These are phyloP conservation scores for Cordyceps tenuipes DNA, from an alignment of 2,329 filamentous ascomycete species.

Conservation along the genomic window DNA sequence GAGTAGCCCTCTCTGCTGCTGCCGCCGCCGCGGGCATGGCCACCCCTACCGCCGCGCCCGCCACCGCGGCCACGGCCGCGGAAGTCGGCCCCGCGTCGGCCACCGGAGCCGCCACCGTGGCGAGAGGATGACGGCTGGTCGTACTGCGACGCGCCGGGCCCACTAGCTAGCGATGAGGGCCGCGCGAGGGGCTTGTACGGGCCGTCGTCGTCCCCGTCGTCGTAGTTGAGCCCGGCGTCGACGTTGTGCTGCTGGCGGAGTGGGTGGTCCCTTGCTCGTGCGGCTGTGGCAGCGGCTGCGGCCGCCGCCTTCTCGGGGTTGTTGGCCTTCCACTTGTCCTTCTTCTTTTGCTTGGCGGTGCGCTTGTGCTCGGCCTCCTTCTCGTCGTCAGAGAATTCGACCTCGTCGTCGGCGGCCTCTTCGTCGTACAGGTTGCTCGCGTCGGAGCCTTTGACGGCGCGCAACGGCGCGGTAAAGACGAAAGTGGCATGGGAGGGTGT, in stretches of 20 bases:
- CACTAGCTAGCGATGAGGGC: conserved; percentile 53
- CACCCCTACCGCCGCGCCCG: conserved; percentile 30
- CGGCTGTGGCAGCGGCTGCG: conserved; percentile 27
- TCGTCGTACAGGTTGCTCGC: conserved; percentile 94
- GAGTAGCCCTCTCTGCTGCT: conserved; percentile 33
- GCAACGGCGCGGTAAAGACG: conserved; percentile 78
- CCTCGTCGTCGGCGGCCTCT: conserved; percentile 75
- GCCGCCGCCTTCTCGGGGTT: conserved; percentile 29
- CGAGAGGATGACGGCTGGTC: conserved; percentile 18
- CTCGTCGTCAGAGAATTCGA: conserved; percentile 96
- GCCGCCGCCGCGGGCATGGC: conserved; percentile 28
- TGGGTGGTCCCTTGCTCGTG: conserved; percentile 26
- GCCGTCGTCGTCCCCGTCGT: conserved; percentile 56
- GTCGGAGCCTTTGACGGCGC: conserved; percentile 77
- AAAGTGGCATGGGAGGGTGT: conserved; percentile 69
- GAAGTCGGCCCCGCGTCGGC: conserved; percentile 31
- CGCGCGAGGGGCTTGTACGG: conserved; percentile 64
- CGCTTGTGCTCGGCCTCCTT: conserved; percentile 77
- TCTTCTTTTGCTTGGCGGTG: conserved; percentile 58
- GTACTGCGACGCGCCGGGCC: conserved; percentile 33
- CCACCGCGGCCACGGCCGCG: conserved; percentile 31
- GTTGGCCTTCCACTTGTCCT: conserved; percentile 37
- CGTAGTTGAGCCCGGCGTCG: conserved; percentile 52
- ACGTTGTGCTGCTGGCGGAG: conserved; percentile 31
- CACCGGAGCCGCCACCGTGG: conserved; percentile 22